phyloP scores from a whole-genome alignment of 2,329 filamentous ascomycete species.

The Exophiala alcalophila region DNA sequence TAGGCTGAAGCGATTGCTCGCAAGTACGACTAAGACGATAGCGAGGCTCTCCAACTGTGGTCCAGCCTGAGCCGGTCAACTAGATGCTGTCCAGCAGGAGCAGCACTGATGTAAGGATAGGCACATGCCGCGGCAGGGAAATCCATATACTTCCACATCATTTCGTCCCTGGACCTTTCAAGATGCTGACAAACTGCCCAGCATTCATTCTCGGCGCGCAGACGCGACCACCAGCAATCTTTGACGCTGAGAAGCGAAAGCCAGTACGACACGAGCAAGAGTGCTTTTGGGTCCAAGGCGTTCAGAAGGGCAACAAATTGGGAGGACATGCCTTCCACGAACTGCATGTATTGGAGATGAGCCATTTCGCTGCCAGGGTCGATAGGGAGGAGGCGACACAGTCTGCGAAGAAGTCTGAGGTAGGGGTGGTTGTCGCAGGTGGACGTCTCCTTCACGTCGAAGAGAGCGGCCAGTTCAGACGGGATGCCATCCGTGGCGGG shows the following conservation, averaged over 20 bases:
- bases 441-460: conserved; percentile 1
- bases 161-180: conserved; percentile 5
- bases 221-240: conserved; percentile 13
- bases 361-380: conserved; percentile 4
- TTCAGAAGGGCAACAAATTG: conserved; percentile 7
- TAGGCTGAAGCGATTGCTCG: too few species aligned
- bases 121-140: conserved; percentile 11
- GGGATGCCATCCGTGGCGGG: conserved; percentile 5
- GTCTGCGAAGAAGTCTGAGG: conserved; percentile 4
- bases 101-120: conserved; percentile 6
- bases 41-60: too few species aligned
- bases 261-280: conserved; percentile 16
- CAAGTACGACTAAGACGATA: too few species aligned
- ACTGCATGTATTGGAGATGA: conserved; percentile 11
- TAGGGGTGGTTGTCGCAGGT: conserved; percentile 4
- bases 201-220: conserved; percentile 7
- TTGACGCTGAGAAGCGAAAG: conserved; percentile 8
- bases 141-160: conserved; percentile 12
- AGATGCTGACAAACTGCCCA: conserved; percentile 10
- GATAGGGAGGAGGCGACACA: conserved; percentile 5
- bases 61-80: too few species aligned
- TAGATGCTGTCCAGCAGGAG: too few species aligned
- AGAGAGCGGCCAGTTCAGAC: conserved; percentile 31
- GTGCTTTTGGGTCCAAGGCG: conserved; percentile 6
- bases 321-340: conserved; percentile 9